These are phyloP conservation scores for Fusarium oxysporum DNA, from an alignment of 2,329 filamentous ascomycete species.

Conservation along the genomic window DNA sequence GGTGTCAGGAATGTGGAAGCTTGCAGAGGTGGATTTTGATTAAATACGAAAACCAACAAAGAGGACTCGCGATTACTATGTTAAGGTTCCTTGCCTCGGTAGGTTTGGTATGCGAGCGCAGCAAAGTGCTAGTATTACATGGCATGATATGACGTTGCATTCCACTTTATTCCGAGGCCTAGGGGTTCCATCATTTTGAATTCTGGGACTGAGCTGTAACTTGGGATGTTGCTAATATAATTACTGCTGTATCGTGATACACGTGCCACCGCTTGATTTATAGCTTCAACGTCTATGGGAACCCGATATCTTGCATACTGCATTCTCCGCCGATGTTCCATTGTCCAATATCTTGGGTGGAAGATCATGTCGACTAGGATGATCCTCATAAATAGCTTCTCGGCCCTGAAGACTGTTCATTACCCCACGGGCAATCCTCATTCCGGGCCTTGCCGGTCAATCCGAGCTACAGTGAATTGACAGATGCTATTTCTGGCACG, in stretches of 20 bases:
- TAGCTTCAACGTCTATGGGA: background rate
- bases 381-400: background rate
- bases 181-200: background rate
- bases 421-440: background rate
- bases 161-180: conserved; percentile 11
- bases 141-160: conserved; percentile 26
- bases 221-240: background rate
- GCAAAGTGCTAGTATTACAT: background rate
- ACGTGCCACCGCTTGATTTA: background rate
- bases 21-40: conserved; percentile 6
- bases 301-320: background rate
- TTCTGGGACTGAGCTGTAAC: background rate
- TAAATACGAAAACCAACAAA: background rate
- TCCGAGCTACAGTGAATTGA: background rate
- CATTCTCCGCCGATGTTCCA: background rate
- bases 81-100: background rate
- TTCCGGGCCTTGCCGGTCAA: background rate
- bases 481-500: background rate
- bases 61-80: background rate
- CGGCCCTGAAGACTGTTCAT: background rate
- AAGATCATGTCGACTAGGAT: conserved; percentile 3
- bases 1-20: conserved; percentile 18
- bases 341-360: background rate
- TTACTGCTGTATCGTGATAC: background rate
- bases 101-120: conserved; percentile 12